Evolutionary conservation across 208 protist genomes (phyloP).

Genomic region (Crithidia sp.): DNA sequence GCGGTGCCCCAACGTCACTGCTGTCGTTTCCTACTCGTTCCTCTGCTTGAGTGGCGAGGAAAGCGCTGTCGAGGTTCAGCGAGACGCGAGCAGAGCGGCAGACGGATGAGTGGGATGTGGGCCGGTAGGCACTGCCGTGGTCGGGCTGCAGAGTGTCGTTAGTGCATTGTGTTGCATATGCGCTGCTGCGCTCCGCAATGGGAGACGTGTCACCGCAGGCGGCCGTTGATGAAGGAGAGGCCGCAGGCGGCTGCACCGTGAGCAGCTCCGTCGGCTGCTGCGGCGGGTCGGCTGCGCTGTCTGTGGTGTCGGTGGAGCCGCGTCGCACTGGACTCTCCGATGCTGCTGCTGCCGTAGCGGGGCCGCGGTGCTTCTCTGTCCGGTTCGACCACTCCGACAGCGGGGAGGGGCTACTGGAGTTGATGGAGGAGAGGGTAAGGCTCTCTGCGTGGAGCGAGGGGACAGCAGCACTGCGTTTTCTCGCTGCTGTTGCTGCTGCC

Average conservation of each 20-base stretch:
- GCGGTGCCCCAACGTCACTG: background rate
- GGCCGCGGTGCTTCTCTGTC: conserved; percentile 12
- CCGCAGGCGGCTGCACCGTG: background rate
- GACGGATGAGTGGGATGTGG: too few species aligned
- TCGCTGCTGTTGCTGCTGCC: background rate
- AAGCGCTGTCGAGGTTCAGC: background rate
- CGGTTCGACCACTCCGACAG: conserved; percentile 17
- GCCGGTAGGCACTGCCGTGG: background rate
- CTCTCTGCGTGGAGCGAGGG: conserved; percentile 4
- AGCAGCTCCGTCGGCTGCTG: background rate
- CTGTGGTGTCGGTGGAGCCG: background rate
- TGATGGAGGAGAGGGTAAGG: conserved; percentile 16
- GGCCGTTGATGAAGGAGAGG: too few species aligned
- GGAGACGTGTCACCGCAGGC: background rate
- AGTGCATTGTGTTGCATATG: background rate
- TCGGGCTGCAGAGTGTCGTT: conserved; percentile 7
- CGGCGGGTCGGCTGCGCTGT: background rate
- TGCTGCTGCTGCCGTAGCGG: conserved; percentile 4
- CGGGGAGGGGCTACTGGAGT: conserved; percentile 19
- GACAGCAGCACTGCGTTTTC: background rate
- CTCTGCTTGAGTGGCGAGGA: background rate
- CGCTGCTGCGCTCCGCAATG: background rate
- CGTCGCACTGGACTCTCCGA: background rate
- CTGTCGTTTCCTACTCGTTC: background rate
- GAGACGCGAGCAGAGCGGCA: background rate